Base-by-base conservation (phyloP, 2,329 filamentous ascomycete species). In the Lasiodiplodia hormozganensis region DNA sequence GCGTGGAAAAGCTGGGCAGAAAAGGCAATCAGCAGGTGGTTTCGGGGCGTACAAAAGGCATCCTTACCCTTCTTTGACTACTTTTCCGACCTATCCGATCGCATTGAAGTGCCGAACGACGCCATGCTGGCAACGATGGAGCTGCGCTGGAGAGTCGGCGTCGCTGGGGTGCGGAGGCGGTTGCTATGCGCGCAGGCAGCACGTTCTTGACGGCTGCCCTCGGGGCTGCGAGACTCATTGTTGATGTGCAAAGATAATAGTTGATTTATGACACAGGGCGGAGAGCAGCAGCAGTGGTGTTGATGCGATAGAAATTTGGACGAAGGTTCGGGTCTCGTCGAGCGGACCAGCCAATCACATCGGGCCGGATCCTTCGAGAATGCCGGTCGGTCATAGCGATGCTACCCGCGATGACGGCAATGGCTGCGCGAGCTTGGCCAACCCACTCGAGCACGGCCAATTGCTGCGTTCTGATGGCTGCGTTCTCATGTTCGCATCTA, bases 191-290 rank as follows among this genome's bases (percentile, higher is more conserved):
- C 56, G 64, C 70, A 60, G 69, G 69, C 68, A 71, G 70, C 70
- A 67, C 71, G 68, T 68, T 62, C 64, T 68, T 70, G 66, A 51
- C 58, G 72, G 53, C 58, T 68, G 70, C 62, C 66, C 71, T 71
- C 68, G 70, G 77, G 60, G 75, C 76, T 69, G 72, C 73, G 58
- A 79, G 72, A 71, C 75, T 79, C 78, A 80, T 80, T 14, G 60
- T 78, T 67, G 40, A 40, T 67, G 12, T 31, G 62, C 11, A 36
- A 21, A 34, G 18, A 14, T 23, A 21, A 56, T 52, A 52, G 43
- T 34, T 64, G 40, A 12, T 23, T 36, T 65, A 56, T 56, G 52
- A 47, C 21, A 34, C 23, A 43, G 34, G 36, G 28, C 43, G 28
- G 18, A 21, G 6, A 34, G 34, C 2, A 16, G 25, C 28, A 16